Evolutionary conservation across 352 stramenopile genomes (phyloP), one percentile per base, ranked within the genome.

Genomic region (Phytophthora megakarya): DNA sequence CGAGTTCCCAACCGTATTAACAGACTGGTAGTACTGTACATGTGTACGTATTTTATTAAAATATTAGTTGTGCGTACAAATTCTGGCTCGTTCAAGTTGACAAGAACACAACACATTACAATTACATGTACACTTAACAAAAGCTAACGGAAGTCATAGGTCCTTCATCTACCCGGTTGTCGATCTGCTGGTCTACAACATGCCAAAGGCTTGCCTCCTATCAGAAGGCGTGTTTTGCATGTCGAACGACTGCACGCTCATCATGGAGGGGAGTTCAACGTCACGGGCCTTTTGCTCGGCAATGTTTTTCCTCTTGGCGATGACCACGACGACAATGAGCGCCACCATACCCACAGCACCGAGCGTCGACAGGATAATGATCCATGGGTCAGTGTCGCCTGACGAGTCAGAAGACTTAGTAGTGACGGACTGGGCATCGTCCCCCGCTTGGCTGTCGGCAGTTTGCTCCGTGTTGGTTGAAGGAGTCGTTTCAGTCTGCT

Each of bases 221-320:
- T 67, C 40, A 32, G 69, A 63, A 26, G 67, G 64, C 5, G 64
- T 70, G 19, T 61, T 57, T 12, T 67, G 46, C 37, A 61, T 50
- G 44, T 67, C 64, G 39, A 71, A 76, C 42, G 69, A 73, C 32
- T 66, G 53, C 10, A 64, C 50, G 21, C 58, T 70, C 9, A 65
- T 25, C 64, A 76, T 67, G 25, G 69, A 70, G 19, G 50, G 59
- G 1, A 26, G 44, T 30, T 71, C 64, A 6, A 67, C 32, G 32
- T 76, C 64, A 18, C 59, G 69, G 7, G 39, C 54, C 64, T 76
- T 76, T 26, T 70, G 40, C 15, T 76, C 58, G 11, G 46, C 43
- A 26, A 76, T 67, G n/a, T 50, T 69, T 25, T 73, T 73, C 48
- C 51, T 70, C 56, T 70, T 76, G 33, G 48, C 64, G 9, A 67